Base-by-base conservation (phyloP, 352 stramenopile genomes). In the Globisporangium viniferum region DNA sequence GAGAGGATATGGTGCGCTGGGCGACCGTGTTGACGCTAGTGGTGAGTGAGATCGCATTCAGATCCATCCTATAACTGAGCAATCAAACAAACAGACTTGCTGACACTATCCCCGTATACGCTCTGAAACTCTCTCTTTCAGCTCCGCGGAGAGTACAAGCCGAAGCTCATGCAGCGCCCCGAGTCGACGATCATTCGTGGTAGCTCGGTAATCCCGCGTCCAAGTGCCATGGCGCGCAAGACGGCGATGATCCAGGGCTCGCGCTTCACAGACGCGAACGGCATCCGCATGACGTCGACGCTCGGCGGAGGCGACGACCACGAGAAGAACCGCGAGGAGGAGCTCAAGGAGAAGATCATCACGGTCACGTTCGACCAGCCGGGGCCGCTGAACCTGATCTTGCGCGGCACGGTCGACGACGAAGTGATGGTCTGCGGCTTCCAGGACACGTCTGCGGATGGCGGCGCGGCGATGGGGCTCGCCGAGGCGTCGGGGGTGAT, bases 1-100 rank as follows among this genome's bases (percentile, higher is more conserved):
- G 89, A 20, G 89, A 96, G 64, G 89, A 96, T 70, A 95, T 96
- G 87, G 89, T 96, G 54, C 89, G 89, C 65, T 96, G 89, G 89
- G 89, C 89, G 27, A 95, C 88, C 0, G 89, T 96, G 24, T 65
- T 96, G 39, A 96, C 89, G 61, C 76, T 95, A 9, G 89, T 96
- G 75, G 79, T 93, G 73, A 61, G 80, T 72, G n/a, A 22, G 10
- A 5, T 27, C 8, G 29, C 27, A 24, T 18, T 2, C 51, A 22
- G 55, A 14, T 35, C n/a, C 27, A 9, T 41, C 46, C 62, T 10
- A 44, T 59, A 29, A 33, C 53, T 51, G 46, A 53, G 20, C 46
- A 9, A 53, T 27, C 46, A 53, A 9, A 15, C 36, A 39, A 39
- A 20, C 39, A 46, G 5, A 18, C 44, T 22, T 51, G 7, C 44